phyloP scores from a whole-genome alignment of 805 yeast genomes.

The Monosporozyma yasuniensis region DNA sequence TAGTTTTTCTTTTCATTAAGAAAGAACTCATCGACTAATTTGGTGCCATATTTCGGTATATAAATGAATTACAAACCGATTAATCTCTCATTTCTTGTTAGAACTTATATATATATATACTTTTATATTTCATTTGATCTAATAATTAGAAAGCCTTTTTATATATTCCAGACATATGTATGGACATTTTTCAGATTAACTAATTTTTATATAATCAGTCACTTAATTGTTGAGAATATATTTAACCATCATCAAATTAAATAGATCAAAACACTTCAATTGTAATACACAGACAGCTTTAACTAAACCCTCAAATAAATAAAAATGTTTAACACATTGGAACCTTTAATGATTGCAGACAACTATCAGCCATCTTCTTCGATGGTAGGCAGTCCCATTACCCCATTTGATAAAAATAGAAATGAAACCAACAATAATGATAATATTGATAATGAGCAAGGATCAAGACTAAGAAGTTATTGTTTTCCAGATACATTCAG shows the following conservation, averaged over 20 bases:
- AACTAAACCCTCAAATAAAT: too few species aligned
- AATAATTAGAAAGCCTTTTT: too few species aligned
- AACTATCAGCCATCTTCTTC: background rate
- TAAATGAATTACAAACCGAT: background rate
- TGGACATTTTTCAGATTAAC: too few species aligned
- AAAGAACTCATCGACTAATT: background rate
- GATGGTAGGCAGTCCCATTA: background rate
- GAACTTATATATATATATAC: too few species aligned
- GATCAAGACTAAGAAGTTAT: constrained; percentile 1
- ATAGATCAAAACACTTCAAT: too few species aligned
- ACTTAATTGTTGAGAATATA: too few species aligned
- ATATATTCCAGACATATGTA: too few species aligned
- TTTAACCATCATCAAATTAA: too few species aligned
- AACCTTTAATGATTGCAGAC: background rate
- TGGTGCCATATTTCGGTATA: background rate
- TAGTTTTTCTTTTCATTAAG: background rate
- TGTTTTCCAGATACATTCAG: constrained; percentile 2
- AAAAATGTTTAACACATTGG: background rate
- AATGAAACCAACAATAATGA: background rate
- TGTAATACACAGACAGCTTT: too few species aligned
- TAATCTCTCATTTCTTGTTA: background rate
- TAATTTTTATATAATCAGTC: too few species aligned
- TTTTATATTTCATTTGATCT: too few species aligned
- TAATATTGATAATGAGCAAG: background rate
- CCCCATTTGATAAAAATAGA: background rate